Conservation (phyloP, 139 green algal genomes). For the Yamagishiella unicocca region DNA sequence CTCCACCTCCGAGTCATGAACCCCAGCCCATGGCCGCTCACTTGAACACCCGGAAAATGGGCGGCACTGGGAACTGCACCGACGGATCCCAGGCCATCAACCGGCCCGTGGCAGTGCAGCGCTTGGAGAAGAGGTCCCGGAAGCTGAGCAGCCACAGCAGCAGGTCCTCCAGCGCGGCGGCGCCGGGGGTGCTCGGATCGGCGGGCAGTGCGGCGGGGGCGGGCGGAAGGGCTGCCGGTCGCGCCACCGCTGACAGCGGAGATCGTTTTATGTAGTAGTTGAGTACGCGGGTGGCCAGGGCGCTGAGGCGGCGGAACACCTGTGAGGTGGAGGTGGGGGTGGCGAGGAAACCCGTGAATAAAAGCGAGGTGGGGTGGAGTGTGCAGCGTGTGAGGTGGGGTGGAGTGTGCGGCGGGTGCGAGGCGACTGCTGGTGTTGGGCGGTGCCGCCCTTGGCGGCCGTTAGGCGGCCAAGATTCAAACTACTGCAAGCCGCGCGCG, state of each 20-base stretch:
- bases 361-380: too few relatives aligned
- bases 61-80: conserved; percentile 59
- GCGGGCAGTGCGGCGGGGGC: not conserved
- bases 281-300: conserved; percentile 55
- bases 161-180: conserved; percentile 64
- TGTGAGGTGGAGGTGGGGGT: conserved; percentile 23
- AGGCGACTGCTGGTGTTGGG: too few relatives aligned
- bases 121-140: conserved; percentile 68
- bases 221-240: not conserved
- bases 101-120: conserved; percentile 53
- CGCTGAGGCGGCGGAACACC: conserved; percentile 68
- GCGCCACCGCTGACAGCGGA: conserved; percentile 5
- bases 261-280: conserved; percentile 46
- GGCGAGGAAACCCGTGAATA: too few relatives aligned
- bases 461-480: too few relatives aligned
- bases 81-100: conserved; percentile 66
- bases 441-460: too few relatives aligned
- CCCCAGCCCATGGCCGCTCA: conserved; percentile 13
- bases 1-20: too few relatives aligned
- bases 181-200: not conserved
- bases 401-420: too few relatives aligned
- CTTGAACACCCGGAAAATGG: conserved; percentile 63
- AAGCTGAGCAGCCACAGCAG: conserved; percentile 74
- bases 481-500: too few relatives aligned
- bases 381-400: too few relatives aligned